Base-by-base conservation (phyloP, 176 grass and related monocot species). In the Poa pratensis region DNA sequence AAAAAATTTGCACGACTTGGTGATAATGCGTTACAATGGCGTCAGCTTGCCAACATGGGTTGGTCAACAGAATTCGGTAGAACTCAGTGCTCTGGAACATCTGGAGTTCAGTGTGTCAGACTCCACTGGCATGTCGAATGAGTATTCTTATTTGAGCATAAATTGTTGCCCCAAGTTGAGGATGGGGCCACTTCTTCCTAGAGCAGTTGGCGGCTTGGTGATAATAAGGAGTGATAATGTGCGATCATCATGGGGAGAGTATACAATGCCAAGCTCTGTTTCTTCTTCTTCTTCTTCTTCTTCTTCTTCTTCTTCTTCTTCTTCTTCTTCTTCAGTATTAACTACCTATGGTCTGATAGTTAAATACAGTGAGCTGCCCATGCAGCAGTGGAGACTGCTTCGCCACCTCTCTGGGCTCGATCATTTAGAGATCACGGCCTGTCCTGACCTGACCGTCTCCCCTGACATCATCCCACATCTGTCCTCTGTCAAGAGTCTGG, bases 371-470 rank as follows among this genome's bases (percentile, higher is more conserved):
- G 3, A 64, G 20, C 13, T 84, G 27, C 82, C 82, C 22, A 12
- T 76, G 43, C 27, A 76, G 50, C 40, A 53, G 49, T 84, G 83
- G 83, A 84, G 32, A 11, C 52, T 84, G 48, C 60, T 84, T 77
- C 46, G 53, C 15, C 59, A 77, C 19, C 69, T 83, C 24, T 18
- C 53, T 22, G 81, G 4, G 23, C 52, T 82, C 15, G 1, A 13
- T n/a, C 5, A 13, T 37, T 84, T 84, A 65, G 17, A 0, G 1
- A 76, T 84, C 13, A 12, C 6, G 18, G 4, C 9, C 6, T 84
- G 57, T 71, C 23, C 2, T 75, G 55, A 84, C 50, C 42, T 64
- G 1, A 75, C 26, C 55, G 23, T 71, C 57, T 52, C 70, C 11
- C 3, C 42, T 23, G 53, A 75, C 6, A 50, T 62, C 12, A 12